phyloP scores from a whole-genome alignment of 441 rosid species.

The Eutrema salsugineum region DNA sequence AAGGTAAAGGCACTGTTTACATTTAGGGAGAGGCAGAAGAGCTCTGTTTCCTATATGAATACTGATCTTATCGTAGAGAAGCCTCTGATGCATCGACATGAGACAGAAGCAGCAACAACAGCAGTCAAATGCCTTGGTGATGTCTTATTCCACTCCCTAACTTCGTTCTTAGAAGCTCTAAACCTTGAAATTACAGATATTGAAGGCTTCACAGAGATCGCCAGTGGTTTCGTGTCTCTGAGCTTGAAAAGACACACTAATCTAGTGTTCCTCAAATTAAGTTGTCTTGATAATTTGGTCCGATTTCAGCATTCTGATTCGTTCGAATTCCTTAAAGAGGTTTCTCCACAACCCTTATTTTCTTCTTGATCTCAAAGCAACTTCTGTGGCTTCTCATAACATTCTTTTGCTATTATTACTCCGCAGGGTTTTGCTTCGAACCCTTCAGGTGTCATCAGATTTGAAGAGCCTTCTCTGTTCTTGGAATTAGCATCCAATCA shows the following conservation, averaged over 20 bases:
- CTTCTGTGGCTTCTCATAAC: not conserved
- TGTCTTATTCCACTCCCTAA: not conserved
- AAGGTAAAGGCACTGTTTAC: slow-evolving; percentile 1
- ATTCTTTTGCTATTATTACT: not conserved
- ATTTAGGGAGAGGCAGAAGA: not conserved
- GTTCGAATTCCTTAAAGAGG: not conserved
- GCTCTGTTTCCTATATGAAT: not conserved
- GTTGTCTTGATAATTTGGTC: not conserved
- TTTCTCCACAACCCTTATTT: not conserved
- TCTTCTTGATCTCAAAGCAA: not conserved
- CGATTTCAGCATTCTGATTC: not conserved
- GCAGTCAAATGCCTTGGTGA: not conserved
- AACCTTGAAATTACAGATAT: not conserved
- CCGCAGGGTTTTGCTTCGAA: not conserved
- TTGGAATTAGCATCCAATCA: not conserved
- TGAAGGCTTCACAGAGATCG: not conserved
- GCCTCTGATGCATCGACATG: not conserved
- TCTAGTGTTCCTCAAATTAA: slow-evolving; percentile 1
- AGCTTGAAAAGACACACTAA: not conserved
- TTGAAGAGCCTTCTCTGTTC: not conserved
- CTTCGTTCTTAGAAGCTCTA: not conserved
- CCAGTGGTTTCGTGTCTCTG: not conserved
- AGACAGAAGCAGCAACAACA: not conserved
- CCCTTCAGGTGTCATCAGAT: not conserved
- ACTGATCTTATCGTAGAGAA: not conserved